Conservation (phyloP, 352 stramenopile genomes). For the Lagenidium giganteum region DNA sequence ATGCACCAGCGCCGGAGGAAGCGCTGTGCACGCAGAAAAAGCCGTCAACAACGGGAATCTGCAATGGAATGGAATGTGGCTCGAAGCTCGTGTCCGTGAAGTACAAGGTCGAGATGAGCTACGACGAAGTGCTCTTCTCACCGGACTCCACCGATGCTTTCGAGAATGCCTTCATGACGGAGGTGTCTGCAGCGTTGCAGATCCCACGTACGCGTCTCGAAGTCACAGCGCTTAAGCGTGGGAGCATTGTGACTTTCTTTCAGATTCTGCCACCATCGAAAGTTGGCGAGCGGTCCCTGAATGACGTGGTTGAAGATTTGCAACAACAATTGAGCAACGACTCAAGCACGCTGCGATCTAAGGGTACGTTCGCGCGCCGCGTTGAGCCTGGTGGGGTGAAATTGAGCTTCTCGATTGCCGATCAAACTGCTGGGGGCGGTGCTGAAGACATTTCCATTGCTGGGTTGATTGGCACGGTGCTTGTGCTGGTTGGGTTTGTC, state of each 20-base stretch:
- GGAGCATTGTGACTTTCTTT: conserved; percentile 63
- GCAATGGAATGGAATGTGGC: conserved; percentile 73
- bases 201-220: conserved; percentile 49
- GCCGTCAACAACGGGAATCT: conserved; percentile 53
- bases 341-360: conserved; percentile 54
- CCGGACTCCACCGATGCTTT: conserved; percentile 45
- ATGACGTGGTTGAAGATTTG: conserved; percentile 58
- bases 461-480: conserved; percentile 50
- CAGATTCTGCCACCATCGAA: conserved; percentile 57
- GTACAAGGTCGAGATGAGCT: conserved; percentile 74
- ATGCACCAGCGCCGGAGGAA: conserved; percentile 21
- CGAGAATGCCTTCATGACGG: conserved; percentile 56
- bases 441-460: conserved; percentile 65
- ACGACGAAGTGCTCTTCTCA: conserved; percentile 68
- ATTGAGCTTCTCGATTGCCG: conserved; percentile 61
- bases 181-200: conserved; percentile 55
- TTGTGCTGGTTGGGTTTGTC: conserved; percentile 54
- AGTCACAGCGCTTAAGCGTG: conserved; percentile 42
- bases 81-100: conserved; percentile 59
- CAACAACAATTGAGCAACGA: conserved; percentile 47
- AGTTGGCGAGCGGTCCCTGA: conserved; percentile 53
- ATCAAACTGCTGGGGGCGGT: conserved; percentile 49
- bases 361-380: conserved; percentile 56
- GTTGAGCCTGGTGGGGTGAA: conserved; percentile 59
- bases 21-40: conserved; percentile 30